A percentile compares a stretch with the other conserved stretches of the same genome.
Conservation (phyloP, 164 flowering plant species). For the Stephania yunnanensis region DNA sequence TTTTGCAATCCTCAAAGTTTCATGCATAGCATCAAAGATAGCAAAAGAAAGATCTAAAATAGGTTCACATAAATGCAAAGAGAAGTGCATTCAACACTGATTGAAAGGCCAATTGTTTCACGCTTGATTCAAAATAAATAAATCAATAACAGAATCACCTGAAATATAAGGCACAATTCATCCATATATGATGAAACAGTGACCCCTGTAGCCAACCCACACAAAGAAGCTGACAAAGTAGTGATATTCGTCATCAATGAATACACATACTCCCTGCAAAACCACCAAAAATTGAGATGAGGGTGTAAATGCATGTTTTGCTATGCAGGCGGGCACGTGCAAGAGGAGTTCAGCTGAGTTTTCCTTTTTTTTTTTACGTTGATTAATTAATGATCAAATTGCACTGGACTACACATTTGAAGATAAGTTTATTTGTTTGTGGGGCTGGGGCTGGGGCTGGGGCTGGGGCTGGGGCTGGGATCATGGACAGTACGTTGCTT, state of each 20-base stretch:
- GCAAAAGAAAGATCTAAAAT: neutral
- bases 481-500: too few relatives aligned
- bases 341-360: too few relatives aligned
- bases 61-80: neutral
- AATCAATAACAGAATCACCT: constrained; percentile 42
- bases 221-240: constrained; percentile 42
- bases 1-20: neutral
- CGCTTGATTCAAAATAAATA: neutral
- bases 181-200: constrained; percentile 37
- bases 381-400: neutral
- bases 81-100: neutral
- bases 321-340: too few relatives aligned
- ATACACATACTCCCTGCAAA: constrained; percentile 59
- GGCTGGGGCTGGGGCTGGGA: too few relatives aligned
- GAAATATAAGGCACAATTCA: constrained; percentile 42
- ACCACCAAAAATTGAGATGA: constrained; percentile 3
- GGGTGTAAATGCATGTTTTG: neutral
- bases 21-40: neutral
- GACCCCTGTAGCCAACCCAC: constrained; percentile 38
- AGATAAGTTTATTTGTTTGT: too few relatives aligned
- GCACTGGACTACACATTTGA: neutral
- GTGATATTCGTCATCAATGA: constrained; percentile 38
- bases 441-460: too few relatives aligned
- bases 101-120: constrained; percentile 2
- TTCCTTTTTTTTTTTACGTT: neutral